Conservation (phyloP, 108 stramenopile species). For the Cyclotella sp. region DNA sequence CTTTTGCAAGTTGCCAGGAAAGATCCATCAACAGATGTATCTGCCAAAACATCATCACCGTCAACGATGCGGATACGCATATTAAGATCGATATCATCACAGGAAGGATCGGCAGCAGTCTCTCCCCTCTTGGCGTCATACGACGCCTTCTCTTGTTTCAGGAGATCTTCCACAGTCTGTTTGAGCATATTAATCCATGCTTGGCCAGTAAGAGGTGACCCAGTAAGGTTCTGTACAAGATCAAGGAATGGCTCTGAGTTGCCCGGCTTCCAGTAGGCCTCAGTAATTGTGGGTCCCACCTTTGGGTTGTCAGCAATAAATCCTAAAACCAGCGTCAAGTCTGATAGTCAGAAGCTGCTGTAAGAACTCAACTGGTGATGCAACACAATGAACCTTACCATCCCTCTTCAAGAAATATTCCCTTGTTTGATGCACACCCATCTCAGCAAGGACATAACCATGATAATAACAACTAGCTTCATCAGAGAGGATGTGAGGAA, state of each 20-base stretch:
- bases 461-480: constrained; percentile 76
- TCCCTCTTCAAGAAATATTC: constrained; percentile 65
- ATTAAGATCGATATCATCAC: constrained; percentile 58
- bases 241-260: constrained; percentile 73
- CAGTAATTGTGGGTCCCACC: constrained; percentile 64
- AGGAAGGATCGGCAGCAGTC: constrained; percentile 5
- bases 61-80: constrained; percentile 78
- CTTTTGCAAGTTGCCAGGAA: constrained; percentile 65
- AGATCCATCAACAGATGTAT: constrained; percentile 48
- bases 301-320: constrained; percentile 76
- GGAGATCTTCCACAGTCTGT: constrained; percentile 60
- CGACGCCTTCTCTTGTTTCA: constrained; percentile 61
- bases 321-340: constrained; percentile 6
- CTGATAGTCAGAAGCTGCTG: too few relatives aligned
- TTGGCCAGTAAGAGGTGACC: constrained; percentile 67
- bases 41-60: constrained; percentile 71
- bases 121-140: constrained; percentile 57
- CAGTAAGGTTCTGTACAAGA: constrained; percentile 70
- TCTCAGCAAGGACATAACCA: constrained; percentile 77
- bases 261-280: constrained; percentile 70
- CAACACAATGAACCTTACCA: not conserved
- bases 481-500: constrained; percentile 76
- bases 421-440: constrained; percentile 81
- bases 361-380: too few relatives aligned
- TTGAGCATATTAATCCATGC: constrained; percentile 69